These are phyloP conservation scores for Thielaviopsis populi DNA, from an alignment of 2,329 filamentous ascomycete genomes.

Conservation along the genomic window DNA sequence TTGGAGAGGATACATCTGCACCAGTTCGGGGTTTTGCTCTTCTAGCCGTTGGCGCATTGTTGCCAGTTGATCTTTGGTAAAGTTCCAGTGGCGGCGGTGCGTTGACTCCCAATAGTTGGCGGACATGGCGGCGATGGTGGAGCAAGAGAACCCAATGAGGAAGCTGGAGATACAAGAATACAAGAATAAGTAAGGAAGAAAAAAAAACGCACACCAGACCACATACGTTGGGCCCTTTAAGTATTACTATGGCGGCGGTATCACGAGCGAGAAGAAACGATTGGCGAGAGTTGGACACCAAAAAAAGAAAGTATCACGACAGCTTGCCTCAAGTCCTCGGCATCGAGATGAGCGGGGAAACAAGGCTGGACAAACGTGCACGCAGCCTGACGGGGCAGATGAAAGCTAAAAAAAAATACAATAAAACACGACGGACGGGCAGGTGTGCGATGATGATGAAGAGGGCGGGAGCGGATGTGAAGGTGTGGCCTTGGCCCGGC, in stretches of 20 bases:
- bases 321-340: no score
- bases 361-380: no score
- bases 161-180: not conserved
- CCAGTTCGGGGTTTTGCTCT: constrained; percentile 56
- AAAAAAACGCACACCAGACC: not conserved
- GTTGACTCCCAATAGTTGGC: constrained; percentile 96
- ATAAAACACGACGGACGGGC: no score
- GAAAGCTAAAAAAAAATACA: no score
- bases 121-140: constrained; percentile 46
- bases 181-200: not conserved
- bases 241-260: not conserved
- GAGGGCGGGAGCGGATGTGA: no score
- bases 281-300: not conserved
- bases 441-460: no score
- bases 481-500: no score
- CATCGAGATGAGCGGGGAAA: not conserved
- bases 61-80: constrained; percentile 65
- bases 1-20: constrained; percentile 68
- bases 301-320: not conserved
- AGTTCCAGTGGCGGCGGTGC: constrained; percentile 80
- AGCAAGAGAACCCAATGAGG: not conserved
- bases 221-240: not conserved
- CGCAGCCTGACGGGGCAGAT: no score
- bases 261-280: not conserved
- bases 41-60: constrained; percentile 62